Conservation (phyloP, 2,329 filamentous ascomycete species). For the Neophaeococcomyces aloes region DNA sequence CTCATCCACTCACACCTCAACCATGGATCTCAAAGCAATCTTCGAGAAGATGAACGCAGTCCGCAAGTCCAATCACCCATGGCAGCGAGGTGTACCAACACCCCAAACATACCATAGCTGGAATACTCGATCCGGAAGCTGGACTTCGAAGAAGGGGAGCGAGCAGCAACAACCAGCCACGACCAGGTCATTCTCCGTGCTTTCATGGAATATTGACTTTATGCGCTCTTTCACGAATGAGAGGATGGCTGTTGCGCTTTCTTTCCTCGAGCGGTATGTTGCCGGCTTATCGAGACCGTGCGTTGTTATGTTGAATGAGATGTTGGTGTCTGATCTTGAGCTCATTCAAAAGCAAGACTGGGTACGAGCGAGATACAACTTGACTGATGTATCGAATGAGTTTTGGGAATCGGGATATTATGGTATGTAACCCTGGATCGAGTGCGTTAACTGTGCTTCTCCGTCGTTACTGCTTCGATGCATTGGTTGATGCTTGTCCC, state of each 20-base stretch:
- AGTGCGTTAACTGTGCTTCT: too few species aligned
- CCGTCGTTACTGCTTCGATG: too few species aligned
- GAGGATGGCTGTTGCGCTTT: slow-evolving; percentile 34
- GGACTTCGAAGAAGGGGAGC: not conserved
- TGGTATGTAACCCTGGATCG: too few species aligned
- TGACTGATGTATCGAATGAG: slow-evolving; percentile 37
- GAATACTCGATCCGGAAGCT: too few species aligned
- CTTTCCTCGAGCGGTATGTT: slow-evolving; percentile 29
- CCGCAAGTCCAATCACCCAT: too few species aligned
- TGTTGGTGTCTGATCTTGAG: slow-evolving; percentile 36
- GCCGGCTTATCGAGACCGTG: slow-evolving; percentile 21
- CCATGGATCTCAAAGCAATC: too few species aligned
- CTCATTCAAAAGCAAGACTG: slow-evolving; percentile 37
- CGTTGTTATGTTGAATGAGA: slow-evolving; percentile 46
- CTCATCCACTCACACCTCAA: too few species aligned
- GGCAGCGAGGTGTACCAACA: too few species aligned
- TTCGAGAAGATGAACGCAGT: too few species aligned
- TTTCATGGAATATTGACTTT: slow-evolving; percentile 43
- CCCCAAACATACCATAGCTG: too few species aligned
- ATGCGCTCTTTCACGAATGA: slow-evolving; percentile 28
- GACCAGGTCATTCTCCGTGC: slow-evolving; percentile 23
- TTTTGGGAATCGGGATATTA: slow-evolving; percentile 40
- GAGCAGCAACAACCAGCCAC: not conserved
- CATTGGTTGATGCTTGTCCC: too few species aligned
- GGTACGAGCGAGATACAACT: slow-evolving; percentile 38